phyloP scores from a whole-genome alignment of 2,329 filamentous ascomycete species.

The Cladophialophora exuberans region DNA sequence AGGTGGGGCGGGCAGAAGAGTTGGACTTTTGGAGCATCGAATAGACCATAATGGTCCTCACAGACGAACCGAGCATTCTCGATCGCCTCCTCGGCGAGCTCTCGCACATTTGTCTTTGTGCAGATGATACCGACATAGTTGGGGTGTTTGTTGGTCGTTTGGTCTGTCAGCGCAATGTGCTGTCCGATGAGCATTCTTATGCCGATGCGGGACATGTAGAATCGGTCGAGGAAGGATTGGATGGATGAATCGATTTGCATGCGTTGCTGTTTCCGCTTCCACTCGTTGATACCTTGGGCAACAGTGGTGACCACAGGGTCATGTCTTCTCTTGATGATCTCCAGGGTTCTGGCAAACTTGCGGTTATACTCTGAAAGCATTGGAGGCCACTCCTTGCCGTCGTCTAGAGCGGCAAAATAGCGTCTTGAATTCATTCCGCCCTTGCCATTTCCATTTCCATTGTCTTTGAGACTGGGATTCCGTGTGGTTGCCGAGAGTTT shows the following conservation, averaged over 20 bases:
- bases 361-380: slow-evolving; percentile 94
- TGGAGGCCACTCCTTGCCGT: slow-evolving; percentile 85
- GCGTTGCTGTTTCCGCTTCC: slow-evolving; percentile 92
- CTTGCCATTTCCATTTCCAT: slow-evolving; percentile 58
- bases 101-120: slow-evolving; percentile 95
- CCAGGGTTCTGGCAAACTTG: slow-evolving; percentile 82
- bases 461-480: slow-evolving; percentile 85
- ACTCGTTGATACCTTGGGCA: slow-evolving; percentile 96
- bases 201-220: slow-evolving; percentile 99
- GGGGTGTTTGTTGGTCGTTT: slow-evolving; percentile 84
- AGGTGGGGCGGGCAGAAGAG: slow-evolving; percentile 92
- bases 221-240: slow-evolving; percentile 95
- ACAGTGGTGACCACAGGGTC: slow-evolving; percentile 98
- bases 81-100: slow-evolving; percentile 94
- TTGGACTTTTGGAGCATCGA: slow-evolving; percentile 94
- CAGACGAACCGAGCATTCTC: slow-evolving; percentile 99
- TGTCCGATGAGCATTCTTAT: slow-evolving; percentile 99
- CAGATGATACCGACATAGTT: slow-evolving; percentile 98
- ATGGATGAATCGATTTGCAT: slow-evolving; percentile 98
- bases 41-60: slow-evolving; percentile 96
- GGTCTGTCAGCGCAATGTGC: slow-evolving; percentile 94
- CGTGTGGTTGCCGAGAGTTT: slow-evolving; percentile 80
- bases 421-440: slow-evolving; percentile 61
- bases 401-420: slow-evolving; percentile 92
- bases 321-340: slow-evolving; percentile 93